Conservation (phyloP, 345 rosid species). For the Aegle marmelos region DNA sequence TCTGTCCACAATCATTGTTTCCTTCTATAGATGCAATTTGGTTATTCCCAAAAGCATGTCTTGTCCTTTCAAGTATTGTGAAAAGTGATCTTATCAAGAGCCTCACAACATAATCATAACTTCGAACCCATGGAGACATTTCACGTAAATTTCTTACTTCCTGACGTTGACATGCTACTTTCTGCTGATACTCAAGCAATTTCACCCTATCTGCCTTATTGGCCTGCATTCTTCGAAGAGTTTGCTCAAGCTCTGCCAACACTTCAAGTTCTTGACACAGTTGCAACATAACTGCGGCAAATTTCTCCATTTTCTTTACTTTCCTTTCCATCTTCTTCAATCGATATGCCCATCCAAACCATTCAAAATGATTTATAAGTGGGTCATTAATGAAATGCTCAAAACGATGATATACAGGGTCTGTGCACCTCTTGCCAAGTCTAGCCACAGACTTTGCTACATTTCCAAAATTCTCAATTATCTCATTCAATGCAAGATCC, state of each 20-base stretch:
- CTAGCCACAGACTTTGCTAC: constrained; percentile 43
- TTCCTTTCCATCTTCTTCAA: constrained; percentile 67
- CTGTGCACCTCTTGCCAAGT: constrained; percentile 47
- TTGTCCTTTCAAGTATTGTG: constrained; percentile 52
- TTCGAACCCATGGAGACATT: constrained; percentile 57
- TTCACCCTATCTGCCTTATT: constrained; percentile 38
- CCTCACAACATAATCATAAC: constrained; percentile 52
- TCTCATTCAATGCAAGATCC: constrained; percentile 59
- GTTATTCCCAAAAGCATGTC: constrained; percentile 26
- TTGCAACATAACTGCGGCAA: constrained; percentile 41
- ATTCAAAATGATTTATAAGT: constrained; percentile 33
- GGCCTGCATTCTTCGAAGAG: constrained; percentile 50
- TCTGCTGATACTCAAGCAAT: constrained; percentile 52
- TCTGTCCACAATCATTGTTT: constrained; percentile 2
- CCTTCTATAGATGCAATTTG: constrained; percentile 18
- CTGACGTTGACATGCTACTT: constrained; percentile 47
- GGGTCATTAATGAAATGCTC: constrained; percentile 50
- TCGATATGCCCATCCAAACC: constrained; percentile 57
- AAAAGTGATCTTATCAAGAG: constrained; percentile 56
- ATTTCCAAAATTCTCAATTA: constrained; percentile 43
- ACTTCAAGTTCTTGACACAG: constrained; percentile 59
- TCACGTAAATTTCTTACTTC: constrained; percentile 54
- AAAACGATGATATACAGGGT: constrained; percentile 41
- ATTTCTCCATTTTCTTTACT: constrained; percentile 65
- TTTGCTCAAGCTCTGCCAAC: constrained; percentile 63